These are phyloP conservation scores for Effrenium voratum DNA, from an alignment of 73 alveolate genomes.

Conservation along the genomic window DNA sequence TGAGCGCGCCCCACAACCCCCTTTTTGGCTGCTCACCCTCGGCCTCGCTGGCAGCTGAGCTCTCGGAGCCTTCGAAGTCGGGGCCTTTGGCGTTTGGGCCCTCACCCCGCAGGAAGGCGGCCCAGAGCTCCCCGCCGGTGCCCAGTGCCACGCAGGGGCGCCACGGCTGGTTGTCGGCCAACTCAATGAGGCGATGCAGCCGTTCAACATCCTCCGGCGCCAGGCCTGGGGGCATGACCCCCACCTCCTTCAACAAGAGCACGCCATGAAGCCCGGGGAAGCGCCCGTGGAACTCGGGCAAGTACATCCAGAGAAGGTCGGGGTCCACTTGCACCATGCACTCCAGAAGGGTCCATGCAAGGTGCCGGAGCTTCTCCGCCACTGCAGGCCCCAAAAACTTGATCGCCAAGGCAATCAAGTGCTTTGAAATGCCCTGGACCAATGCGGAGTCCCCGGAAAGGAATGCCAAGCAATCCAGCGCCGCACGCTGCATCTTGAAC, in stretches of 20 bases:
- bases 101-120: background rate
- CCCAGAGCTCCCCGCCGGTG: slow-evolving; percentile 72
- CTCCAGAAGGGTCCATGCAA: slow-evolving; percentile 45
- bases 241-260: too few species aligned
- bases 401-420: slow-evolving; percentile 51
- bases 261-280: too few species aligned
- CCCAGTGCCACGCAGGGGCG: slow-evolving; percentile 88
- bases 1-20: too few species aligned
- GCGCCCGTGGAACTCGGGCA: too few species aligned
- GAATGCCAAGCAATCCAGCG: slow-evolving; percentile 45
- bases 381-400: slow-evolving; percentile 19
- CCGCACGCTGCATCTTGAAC: slow-evolving; percentile 76
- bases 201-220: slow-evolving; percentile 19
- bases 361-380: slow-evolving; percentile 10
- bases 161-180: slow-evolving; percentile 58
- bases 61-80: too few species aligned
- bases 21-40: too few species aligned
- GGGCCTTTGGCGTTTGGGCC: too few species aligned
- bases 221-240: too few species aligned
- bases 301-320: too few species aligned
- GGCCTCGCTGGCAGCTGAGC: too few species aligned
- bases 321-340: slow-evolving; percentile 62
- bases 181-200: slow-evolving; percentile 9
- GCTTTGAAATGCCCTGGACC: slow-evolving; percentile 27
- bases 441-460: slow-evolving; percentile 56